Evolutionary conservation across 2,329 filamentous ascomycete species (phyloP), one percentile per base, ranked within the genome.

Genomic region (Monosporascus sp.): DNA sequence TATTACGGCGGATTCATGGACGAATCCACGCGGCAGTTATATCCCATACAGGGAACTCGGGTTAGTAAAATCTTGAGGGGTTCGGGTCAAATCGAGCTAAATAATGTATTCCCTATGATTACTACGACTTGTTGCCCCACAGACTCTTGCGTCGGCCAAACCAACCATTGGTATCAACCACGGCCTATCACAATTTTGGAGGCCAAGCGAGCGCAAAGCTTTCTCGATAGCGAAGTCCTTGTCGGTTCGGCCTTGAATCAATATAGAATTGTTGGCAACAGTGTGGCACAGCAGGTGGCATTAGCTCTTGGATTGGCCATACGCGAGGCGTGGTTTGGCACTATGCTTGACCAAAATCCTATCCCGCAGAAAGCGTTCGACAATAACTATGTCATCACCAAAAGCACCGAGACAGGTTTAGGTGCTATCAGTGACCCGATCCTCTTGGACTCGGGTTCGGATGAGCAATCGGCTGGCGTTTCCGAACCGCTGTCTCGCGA

Each of bases 191-290:
- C 79, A 0, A 67, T 93, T 2, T 76, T 86, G 72, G 90, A 94
- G 66, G 81, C 77, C 0, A 72, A 86, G 1, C 74, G 87, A 2
- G 86, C 84, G 0, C 90, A 94, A 66, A 86, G 87, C 0, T 84
- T 88, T 41, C 82, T 76, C 0, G 87, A 93, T 52, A 59, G 84
- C 6, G 90, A 93, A 53, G 78, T 92, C 0, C 66, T 95, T 1
- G 67, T 92, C 1, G 89, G 89, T 0, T 62, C 51, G 0, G 66
- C 77, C 0, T 9, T 38, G 0, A 72, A 84, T 1, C 85, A 90
- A 63, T 85, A 81, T 72, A 80, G 77, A 52, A 82, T 90, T 20
- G 75, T 92, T 0, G 90, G 90, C 0, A 95, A 95, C 66, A 89
- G 85, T 27, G 90, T 95, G 0, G 82, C 88, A 2, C 74, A 88